Evolutionary conservation across 495 filamentous ascomycete genomes (phyloP), one percentile per base, ranked within the genome.

Genomic region (Penicillium lividum): DNA sequence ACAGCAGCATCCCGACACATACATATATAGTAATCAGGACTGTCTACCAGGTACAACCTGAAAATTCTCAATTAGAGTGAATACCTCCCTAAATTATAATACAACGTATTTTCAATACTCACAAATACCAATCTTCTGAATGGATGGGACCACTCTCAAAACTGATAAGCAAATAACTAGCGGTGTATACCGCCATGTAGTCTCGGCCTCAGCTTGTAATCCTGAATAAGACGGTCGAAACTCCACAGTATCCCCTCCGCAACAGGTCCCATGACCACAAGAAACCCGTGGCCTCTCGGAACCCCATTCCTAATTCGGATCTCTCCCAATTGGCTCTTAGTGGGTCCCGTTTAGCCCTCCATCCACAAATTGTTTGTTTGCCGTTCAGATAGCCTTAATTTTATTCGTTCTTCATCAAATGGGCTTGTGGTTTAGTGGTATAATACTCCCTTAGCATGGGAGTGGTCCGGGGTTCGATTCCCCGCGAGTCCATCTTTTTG

Each of bases 401-500:
- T 4, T 0, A 40, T 10, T 1, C 5, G 0, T 1, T 36, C 42
- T 36, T 52, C 59, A 69, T 38, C 61, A 62, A 65, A n/a, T 63
- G 71, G 71, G 71, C 69, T 70, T 74, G 71, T 75, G 73, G 73
- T 75, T 73, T 75, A 75, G 73, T 75, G 73, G 73, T 74, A 75
- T 76, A 73, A 74, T 69, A 68, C 68, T 63, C 68, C 64, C 68
- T 77, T 77, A 73, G 74, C 70, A 73, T 78, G 75, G 76, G 76
- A 73, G 77, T 77, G 77, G 79, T 81, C 79, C 77, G 73, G 79
- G 79, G 76, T 81, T 82, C 79, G 76, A 81, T 80, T 81, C 76
- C 78, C 79, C 72, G 79, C 79, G 76, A 73, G 70, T 75, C 72
- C 72, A 75, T 58, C 36, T 68, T 56, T 69, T 67, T 67, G 33